Evolutionary conservation across 2,329 filamentous ascomycete species (phyloP).

Genomic region (Penicillium sp.): DNA sequence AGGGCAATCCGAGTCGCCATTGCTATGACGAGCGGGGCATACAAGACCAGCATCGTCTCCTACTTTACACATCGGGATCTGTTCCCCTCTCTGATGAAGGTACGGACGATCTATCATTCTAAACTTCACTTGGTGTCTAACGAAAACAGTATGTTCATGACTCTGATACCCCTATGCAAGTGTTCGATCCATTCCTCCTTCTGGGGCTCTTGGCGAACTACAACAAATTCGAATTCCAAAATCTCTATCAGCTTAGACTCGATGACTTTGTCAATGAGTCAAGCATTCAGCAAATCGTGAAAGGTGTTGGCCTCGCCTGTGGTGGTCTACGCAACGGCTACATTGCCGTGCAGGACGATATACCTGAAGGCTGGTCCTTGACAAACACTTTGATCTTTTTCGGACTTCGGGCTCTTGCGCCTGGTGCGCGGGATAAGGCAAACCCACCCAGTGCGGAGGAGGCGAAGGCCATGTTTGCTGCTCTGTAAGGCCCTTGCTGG

Average conservation of each 20-base stretch:
- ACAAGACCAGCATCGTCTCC: conserved; percentile 88
- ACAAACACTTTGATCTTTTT: conserved; percentile 79
- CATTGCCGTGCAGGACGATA: conserved; percentile 81
- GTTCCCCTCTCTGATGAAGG: conserved; percentile 94
- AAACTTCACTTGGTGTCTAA: conserved; percentile 8
- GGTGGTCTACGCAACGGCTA: conserved; percentile 70
- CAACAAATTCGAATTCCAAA: conserved; percentile 99
- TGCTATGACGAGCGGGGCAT: conserved; percentile 86
- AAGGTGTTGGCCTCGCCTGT: conserved; percentile 73
- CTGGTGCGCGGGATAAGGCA: conserved; percentile 62
- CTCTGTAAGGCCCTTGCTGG: conserved; percentile 56
- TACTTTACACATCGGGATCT: conserved; percentile 95
- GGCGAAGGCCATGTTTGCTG: conserved; percentile 76
- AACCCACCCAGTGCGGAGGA: conserved; percentile 72
- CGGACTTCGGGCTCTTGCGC: conserved; percentile 73
- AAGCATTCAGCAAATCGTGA: conserved; percentile 79
- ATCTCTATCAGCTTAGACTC: conserved; percentile 87
- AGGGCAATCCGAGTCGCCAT: conserved; percentile 81
- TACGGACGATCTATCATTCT: conserved; percentile 38
- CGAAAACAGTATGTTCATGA: conserved; percentile 74
- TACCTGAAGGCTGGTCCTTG: conserved; percentile 86
- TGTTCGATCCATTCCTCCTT: conserved; percentile 75
- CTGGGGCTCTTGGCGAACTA: conserved; percentile 91
- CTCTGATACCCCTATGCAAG: conserved; percentile 62
- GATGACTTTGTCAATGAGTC: conserved; percentile 94